Evolutionary conservation across 108 stramenopile genomes (phyloP).

Genomic region (Nannochloropsis granulata): DNA sequence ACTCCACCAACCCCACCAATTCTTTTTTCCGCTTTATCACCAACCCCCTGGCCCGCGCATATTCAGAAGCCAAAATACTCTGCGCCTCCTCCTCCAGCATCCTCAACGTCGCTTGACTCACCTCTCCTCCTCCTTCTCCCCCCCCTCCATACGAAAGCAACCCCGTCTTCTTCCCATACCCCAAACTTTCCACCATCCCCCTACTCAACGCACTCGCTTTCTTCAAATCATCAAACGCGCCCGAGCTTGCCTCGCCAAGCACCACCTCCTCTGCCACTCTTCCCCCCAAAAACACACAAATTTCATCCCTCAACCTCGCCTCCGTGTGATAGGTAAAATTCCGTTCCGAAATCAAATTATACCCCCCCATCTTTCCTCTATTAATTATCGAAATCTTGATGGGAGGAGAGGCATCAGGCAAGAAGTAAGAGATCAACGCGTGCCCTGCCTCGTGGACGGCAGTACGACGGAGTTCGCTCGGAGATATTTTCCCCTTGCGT

Average conservation of each 20-base stretch:
- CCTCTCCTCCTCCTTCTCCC: background rate
- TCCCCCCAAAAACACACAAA: background rate
- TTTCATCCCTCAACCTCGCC: background rate
- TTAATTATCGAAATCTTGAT: slow-evolving; percentile 1
- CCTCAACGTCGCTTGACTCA: background rate
- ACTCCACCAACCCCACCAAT: background rate
- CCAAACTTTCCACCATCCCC: slow-evolving; percentile 2
- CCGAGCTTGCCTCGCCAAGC: background rate
- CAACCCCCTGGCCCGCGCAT: background rate
- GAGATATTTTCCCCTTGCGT: background rate
- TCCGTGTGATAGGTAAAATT: background rate
- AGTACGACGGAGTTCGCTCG: background rate
- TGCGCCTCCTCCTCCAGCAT: background rate
- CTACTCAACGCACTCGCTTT: background rate
- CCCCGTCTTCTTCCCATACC: background rate
- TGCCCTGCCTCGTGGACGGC: slow-evolving; percentile 21
- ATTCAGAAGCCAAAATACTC: background rate
- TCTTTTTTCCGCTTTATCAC: background rate
- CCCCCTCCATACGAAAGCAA: background rate
- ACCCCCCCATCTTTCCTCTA: background rate
- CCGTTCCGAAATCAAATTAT: background rate
- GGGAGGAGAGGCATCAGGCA: background rate
- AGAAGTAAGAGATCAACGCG: background rate
- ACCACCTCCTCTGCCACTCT: slow-evolving; percentile 15
- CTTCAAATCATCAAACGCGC: slow-evolving; percentile 6